Evolutionary conservation across 106 monocot species (phyloP).

Genomic region (Acanthochlamys bracteata): DNA sequence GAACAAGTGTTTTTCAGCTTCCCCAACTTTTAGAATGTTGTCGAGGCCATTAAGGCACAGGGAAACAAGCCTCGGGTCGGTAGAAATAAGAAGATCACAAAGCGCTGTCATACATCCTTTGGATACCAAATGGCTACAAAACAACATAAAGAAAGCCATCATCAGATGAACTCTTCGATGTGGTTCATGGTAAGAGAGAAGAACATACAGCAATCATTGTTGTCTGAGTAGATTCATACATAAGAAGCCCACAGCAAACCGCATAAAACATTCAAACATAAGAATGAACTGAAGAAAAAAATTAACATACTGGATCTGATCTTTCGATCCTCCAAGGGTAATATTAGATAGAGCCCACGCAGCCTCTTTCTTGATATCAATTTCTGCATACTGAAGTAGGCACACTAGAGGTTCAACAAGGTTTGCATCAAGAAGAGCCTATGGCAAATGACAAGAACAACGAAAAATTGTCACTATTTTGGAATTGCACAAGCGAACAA

Average conservation of each 20-base stretch:
- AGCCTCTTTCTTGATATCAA: conserved; percentile 51
- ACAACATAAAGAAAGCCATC: too few relatives aligned
- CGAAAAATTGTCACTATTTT: too few relatives aligned
- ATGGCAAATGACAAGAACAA: too few relatives aligned
- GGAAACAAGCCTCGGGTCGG: conserved; percentile 22
- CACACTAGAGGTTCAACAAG: conserved; percentile 23
- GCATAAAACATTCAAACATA: neutral
- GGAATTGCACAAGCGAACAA: too few relatives aligned
- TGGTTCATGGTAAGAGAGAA: too few relatives aligned
- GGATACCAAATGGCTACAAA: too few relatives aligned
- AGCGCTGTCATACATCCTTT: conserved; percentile 56
- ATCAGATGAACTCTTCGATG: too few relatives aligned
- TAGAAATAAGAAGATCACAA: conserved; percentile 40
- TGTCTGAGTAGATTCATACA: conserved; percentile 24
- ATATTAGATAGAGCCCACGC: conserved; percentile 43
- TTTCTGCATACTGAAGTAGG: conserved; percentile 35
- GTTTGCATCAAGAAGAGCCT: conserved; percentile 27
- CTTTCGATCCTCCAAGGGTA: conserved; percentile 37
- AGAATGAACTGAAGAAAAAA: too few relatives aligned
- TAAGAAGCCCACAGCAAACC: too few relatives aligned
- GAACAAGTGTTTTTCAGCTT: conserved; percentile 31
- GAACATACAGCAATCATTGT: too few relatives aligned
- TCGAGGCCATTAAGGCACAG: conserved; percentile 29
- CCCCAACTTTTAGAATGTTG: conserved; percentile 41
- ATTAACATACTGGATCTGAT: conserved; percentile 32